Evolutionary conservation across 2,329 filamentous ascomycete species (phyloP).

Genomic region (Lizonia empirigonia): DNA sequence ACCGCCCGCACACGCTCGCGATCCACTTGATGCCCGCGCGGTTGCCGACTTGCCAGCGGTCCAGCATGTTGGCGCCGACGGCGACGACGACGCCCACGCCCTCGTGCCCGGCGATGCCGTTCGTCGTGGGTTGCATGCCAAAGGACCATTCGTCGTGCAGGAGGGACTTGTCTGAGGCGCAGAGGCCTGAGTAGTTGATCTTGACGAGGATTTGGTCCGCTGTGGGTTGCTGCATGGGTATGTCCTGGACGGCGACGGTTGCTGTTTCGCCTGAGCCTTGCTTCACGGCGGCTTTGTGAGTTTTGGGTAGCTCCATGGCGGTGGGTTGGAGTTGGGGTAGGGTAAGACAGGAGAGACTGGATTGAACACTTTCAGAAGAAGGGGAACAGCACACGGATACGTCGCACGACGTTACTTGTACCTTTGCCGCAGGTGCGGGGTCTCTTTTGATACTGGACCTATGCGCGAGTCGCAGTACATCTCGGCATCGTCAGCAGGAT

Average conservation of each 20-base stretch:
- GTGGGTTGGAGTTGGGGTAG: no score
- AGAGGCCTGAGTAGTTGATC: conserved; percentile 63
- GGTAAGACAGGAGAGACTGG: no score
- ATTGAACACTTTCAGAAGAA: no score
- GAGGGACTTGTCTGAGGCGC: conserved; percentile 57
- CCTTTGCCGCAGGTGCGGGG: no score
- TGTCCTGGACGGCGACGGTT: conserved; percentile 33
- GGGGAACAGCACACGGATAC: no score
- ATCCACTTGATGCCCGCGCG: conserved; percentile 56
- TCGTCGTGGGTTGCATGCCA: conserved; percentile 68
- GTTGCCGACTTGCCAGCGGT: conserved; percentile 64
- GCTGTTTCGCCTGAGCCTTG: conserved; percentile 32
- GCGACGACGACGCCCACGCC: conserved; percentile 78
- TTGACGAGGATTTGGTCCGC: conserved; percentile 61
- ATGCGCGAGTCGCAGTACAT: no score
- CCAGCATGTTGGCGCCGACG: conserved; percentile 71
- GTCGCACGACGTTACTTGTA: no score
- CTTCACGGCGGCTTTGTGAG: conserved; percentile 47
- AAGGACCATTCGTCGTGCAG: conserved; percentile 45
- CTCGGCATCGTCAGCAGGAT: no score
- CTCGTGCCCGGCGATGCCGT: conserved; percentile 75
- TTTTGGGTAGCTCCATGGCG: conserved; percentile 39
- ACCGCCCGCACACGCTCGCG: conserved; percentile 77
- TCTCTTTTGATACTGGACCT: no score
- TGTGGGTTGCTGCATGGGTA: conserved; percentile 47